Evolutionary conservation across 306 rosid genomes (phyloP).

Genomic region (Mimosa pudica): DNA sequence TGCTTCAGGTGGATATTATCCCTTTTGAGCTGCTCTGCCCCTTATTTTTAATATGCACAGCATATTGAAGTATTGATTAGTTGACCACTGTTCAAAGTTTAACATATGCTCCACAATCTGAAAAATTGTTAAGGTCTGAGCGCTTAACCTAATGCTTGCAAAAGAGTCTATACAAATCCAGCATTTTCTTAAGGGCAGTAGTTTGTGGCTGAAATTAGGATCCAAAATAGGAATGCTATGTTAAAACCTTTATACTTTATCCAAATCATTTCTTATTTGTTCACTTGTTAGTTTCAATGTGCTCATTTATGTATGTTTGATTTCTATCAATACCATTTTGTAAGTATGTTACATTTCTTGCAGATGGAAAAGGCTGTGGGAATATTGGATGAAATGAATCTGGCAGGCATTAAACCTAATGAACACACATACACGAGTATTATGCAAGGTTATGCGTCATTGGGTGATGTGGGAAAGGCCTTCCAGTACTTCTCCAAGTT

Average conservation of each 20-base stretch:
- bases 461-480: conserved; percentile 94
- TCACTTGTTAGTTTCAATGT: not conserved
- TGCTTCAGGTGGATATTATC: not conserved
- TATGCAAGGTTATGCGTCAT: conserved; percentile 93
- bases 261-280: not conserved
- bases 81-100: not conserved
- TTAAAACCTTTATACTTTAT: conserved; percentile 19
- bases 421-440: conserved; percentile 89
- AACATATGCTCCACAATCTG: not conserved
- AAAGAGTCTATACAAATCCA: not conserved
- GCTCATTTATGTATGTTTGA: not conserved
- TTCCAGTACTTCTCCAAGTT: conserved; percentile 72
- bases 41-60: not conserved
- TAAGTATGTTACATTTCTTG: conserved; percentile 39
- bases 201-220: not conserved
- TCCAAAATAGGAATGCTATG: not conserved
- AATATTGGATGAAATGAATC: conserved; percentile 82
- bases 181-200: not conserved
- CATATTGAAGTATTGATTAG: too few relatives aligned
- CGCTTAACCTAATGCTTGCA: not conserved
- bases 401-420: conserved; percentile 80
- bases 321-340: conserved; percentile 12
- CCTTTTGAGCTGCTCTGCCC: not conserved
- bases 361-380: conserved; percentile 86
- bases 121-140: not conserved